Percentiles rank a stretch among this genome's conserved stretches.
Evolutionary conservation across 495 filamentous ascomycete species (phyloP).

Genomic region (Daldinia decipiens): DNA sequence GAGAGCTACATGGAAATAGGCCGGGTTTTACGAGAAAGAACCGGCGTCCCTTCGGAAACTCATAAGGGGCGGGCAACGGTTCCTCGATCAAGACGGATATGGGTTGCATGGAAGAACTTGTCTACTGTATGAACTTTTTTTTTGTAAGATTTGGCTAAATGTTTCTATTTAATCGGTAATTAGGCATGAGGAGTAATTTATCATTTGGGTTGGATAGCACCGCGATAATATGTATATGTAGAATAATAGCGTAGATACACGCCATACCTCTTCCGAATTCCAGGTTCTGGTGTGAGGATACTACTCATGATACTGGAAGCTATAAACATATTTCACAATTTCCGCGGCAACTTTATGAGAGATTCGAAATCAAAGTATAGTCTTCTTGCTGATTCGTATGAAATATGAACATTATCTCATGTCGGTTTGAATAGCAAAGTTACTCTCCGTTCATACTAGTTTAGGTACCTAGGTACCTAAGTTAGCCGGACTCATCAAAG

Average conservation of each 20-base stretch:
- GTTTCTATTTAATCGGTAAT: neutral
- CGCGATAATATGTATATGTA: neutral
- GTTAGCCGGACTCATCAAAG: neutral
- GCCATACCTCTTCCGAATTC: too few relatives aligned
- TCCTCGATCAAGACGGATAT: constrained; percentile 61
- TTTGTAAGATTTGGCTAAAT: neutral
- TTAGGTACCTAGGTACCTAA: too few relatives aligned
- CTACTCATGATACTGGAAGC: too few relatives aligned
- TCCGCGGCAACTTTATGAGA: neutral
- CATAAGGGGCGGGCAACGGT: constrained; percentile 68
- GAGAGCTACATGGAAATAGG: constrained; percentile 82
- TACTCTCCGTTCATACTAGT: too few relatives aligned
- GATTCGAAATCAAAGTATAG: neutral
- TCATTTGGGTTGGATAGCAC: neutral
- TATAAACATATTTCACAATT: too few relatives aligned
- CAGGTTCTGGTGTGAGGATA: neutral
- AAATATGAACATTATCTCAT: too few relatives aligned
- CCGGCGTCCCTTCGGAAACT: constrained; percentile 49
- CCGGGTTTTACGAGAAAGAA: constrained; percentile 59
- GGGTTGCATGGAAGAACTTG: constrained; percentile 65
- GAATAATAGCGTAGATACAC: neutral
- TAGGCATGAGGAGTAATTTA: neutral
- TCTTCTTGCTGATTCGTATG: neutral
- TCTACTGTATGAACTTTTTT: constrained; percentile 13
- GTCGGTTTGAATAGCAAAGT: too few relatives aligned